Conservation (phyloP, 441 rosid species). For the Theobroma grandiflorum region DNA sequence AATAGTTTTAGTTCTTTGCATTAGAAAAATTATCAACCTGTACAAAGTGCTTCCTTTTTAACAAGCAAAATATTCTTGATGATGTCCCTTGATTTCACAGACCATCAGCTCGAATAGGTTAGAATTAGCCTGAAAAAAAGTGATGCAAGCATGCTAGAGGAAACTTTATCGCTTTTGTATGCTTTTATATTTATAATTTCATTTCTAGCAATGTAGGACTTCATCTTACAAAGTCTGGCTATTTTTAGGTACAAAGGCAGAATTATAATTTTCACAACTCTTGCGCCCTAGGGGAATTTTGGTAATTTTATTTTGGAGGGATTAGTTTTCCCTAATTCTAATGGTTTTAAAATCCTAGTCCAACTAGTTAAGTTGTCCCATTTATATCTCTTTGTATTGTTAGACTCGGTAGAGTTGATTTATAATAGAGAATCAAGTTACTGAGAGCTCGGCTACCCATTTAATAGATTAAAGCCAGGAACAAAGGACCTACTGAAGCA, state of each 20-base stretch:
- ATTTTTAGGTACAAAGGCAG: constrained; percentile 9
- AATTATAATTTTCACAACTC: constrained; percentile 6
- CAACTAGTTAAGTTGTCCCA: neutral
- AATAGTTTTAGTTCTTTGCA: neutral
- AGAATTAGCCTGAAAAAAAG: neutral
- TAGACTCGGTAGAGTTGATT: neutral
- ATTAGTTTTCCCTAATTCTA: neutral
- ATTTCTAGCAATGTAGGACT: constrained; percentile 17
- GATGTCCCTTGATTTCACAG: constrained; percentile 18
- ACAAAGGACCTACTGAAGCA: constrained; percentile 73
- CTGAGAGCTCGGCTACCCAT: neutral
- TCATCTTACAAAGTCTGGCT: neutral
- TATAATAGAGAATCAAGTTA: constrained; percentile 9
- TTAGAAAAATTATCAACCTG: constrained; percentile 8
- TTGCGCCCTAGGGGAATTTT: neutral
- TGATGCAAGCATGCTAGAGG: constrained; percentile 18
- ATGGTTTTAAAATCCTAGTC: constrained; percentile 9
- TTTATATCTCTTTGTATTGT: constrained; percentile 20
- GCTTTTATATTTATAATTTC: constrained; percentile 3
- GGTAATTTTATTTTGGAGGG: neutral
- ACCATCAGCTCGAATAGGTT: neutral
- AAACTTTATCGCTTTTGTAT: neutral
- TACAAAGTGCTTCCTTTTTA: constrained; percentile 15
- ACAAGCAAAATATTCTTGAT: constrained; percentile 7
- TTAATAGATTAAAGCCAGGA: constrained; percentile 7